A percentile compares a stretch with the other conserved stretches of the same genome.
Conservation (phyloP, 2,329 filamentous ascomycete species). For the Arthroderma sp. region DNA sequence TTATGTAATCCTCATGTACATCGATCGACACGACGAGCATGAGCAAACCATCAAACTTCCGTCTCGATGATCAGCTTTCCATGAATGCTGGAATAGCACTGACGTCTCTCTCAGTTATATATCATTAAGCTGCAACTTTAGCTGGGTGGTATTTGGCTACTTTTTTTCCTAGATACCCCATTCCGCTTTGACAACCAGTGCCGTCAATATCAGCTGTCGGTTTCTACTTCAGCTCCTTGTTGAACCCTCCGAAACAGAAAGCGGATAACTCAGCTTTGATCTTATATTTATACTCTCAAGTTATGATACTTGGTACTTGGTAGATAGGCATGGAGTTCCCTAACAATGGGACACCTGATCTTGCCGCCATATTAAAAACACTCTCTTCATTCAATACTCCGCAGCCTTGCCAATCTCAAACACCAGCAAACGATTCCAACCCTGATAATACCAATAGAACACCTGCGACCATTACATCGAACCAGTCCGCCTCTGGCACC, state of each 20-base stretch:
- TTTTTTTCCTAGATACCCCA: too few species aligned
- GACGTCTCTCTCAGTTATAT: too few species aligned
- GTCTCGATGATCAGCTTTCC: too few species aligned
- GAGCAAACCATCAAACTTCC: too few species aligned
- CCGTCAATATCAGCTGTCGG: background rate
- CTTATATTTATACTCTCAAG: background rate
- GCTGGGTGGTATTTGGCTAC: too few species aligned
- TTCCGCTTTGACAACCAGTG: background rate
- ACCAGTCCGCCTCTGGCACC: background rate
- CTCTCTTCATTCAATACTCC: conserved; percentile 27
- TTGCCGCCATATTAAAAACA: conserved; percentile 32
- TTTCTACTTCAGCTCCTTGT: too few species aligned
- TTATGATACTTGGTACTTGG: background rate
- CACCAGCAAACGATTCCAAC: background rate
- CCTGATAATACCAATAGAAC: conserved; percentile 1
- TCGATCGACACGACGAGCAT: too few species aligned
- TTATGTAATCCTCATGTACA: too few species aligned
- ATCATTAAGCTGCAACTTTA: too few species aligned
- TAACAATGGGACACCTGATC: conserved; percentile 23
- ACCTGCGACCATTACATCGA: too few species aligned
- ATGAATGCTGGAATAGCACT: too few species aligned
- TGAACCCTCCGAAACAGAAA: too few species aligned
- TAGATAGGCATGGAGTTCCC: background rate
- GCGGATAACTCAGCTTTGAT: background rate
- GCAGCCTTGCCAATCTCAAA: conserved; percentile 1